A percentile compares a stretch with the other conserved stretches of the same genome.
These are phyloP conservation scores for Meyerozyma guilliermondii DNA, from an alignment of 1,139 yeast species.

Conservation along the genomic window DNA sequence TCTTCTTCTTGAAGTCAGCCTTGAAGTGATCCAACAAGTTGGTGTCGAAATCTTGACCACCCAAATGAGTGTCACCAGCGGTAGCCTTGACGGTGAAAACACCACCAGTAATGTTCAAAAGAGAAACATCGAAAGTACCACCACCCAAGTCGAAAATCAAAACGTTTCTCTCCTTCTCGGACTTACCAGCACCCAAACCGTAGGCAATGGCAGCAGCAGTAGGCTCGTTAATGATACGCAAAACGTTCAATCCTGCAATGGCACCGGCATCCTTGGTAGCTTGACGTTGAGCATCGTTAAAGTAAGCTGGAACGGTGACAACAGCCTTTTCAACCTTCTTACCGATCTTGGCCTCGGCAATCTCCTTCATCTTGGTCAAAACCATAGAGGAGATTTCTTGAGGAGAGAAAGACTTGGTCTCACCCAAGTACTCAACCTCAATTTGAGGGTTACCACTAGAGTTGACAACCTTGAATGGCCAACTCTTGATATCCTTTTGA, in stretches of 20 bases:
- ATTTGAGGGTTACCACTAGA: constrained; percentile 83
- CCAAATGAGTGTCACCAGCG: constrained; percentile 99
- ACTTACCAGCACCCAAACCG: constrained; percentile 95
- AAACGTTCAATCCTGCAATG: constrained; percentile 93
- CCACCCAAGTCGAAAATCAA: constrained; percentile 96
- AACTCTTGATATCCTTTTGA: constrained; percentile 92
- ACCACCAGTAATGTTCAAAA: constrained; percentile 97
- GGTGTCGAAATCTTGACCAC: constrained; percentile 99
- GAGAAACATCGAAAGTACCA: constrained; percentile 98
- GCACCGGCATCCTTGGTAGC: constrained; percentile 99
- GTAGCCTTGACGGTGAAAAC: constrained; percentile 99
- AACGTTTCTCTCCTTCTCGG: constrained; percentile 82
- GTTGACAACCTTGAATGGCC: constrained; percentile 95
- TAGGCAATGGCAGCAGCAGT: constrained; percentile 98
- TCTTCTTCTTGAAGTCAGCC: constrained; percentile 95
- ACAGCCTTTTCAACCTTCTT: constrained; percentile 93
- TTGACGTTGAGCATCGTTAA: constrained; percentile 97
- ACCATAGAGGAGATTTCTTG: constrained; percentile 98
- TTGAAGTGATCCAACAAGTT: constrained; percentile 92
- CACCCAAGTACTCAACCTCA: constrained; percentile 92
- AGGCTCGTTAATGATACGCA: constrained; percentile 96
- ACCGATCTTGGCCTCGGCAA: constrained; percentile 94
- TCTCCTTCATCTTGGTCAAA: constrained; percentile 95
- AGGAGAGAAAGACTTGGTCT: constrained; percentile 92
- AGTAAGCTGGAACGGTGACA: constrained; percentile 94